phyloP scores from a whole-genome alignment of 805 yeast genomes.

The Saturnispora saitoi region DNA sequence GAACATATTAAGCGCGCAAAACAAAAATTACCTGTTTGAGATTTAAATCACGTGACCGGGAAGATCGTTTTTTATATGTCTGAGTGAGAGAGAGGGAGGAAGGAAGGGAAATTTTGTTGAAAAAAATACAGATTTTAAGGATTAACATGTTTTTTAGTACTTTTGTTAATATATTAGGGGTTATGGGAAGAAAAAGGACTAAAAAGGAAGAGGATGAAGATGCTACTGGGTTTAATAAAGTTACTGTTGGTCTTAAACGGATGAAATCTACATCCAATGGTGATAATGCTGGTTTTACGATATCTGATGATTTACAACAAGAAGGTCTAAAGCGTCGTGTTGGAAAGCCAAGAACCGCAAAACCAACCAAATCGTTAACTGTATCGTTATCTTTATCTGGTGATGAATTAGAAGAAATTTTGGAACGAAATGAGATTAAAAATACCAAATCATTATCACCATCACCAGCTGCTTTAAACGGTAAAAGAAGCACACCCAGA shows the following conservation, averaged over 20 bases:
- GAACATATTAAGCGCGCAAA: constrained; percentile 7
- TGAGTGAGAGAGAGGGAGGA: not conserved
- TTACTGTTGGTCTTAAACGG: not conserved
- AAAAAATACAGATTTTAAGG: not conserved
- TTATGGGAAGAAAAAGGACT: not conserved
- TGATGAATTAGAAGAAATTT: not conserved
- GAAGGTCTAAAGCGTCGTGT: not conserved
- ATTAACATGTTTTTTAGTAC: not conserved
- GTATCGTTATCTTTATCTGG: constrained; percentile 3
- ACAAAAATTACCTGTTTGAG: constrained; percentile 10
- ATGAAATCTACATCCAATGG: not conserved
- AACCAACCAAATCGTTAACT: constrained; percentile 1
- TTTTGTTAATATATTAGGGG: not conserved
- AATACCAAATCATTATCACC: not conserved
- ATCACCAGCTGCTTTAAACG: not conserved
- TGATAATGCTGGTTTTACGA: not conserved
- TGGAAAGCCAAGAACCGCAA: constrained; percentile 3
- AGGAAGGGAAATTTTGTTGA: not conserved
- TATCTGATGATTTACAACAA: not conserved
- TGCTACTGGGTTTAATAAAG: not conserved
- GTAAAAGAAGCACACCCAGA: not conserved
- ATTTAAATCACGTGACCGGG: not conserved
- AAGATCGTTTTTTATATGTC: too few relatives aligned
- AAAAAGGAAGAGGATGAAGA: not conserved
- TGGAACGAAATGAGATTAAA: not conserved